phyloP scores from a whole-genome alignment of 2,329 filamentous ascomycete species.

The Colletotrichum liriopes region DNA sequence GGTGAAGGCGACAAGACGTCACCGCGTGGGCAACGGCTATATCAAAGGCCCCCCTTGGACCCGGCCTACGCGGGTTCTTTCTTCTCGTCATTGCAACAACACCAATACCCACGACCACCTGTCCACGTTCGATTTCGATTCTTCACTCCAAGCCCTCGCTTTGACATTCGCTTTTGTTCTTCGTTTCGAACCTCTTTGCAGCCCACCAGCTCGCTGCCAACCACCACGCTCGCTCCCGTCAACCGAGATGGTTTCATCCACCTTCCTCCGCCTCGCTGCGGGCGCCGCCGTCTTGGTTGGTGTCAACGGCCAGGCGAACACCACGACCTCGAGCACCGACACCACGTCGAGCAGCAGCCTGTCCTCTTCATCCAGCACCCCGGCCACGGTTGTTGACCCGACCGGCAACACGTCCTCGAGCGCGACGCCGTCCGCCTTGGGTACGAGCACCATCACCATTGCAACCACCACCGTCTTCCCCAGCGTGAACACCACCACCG shows the following conservation, averaged over 20 bases:
- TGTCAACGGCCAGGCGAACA: conserved; percentile 29
- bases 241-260: conserved; percentile 21
- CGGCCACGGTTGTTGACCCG: not conserved
- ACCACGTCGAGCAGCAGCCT: not conserved
- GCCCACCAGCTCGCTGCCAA: not conserved
- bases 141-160: not conserved
- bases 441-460: not conserved
- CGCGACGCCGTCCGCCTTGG: not conserved
- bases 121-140: too few relatives aligned
- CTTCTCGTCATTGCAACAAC: conserved; percentile 1
- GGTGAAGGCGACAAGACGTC: not conserved
- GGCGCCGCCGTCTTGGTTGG: conserved; percentile 31
- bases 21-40: not conserved
- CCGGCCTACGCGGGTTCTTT: not conserved
- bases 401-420: not conserved
- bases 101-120: not conserved
- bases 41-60: not conserved
- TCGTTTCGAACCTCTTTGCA: not conserved
- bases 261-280: conserved; percentile 20
- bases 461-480: not conserved
- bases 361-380: not conserved
- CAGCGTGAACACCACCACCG: not conserved
- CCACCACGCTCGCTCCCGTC: not conserved
- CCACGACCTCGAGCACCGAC: not conserved
- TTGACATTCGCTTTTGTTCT: conserved; percentile 10